These are phyloP conservation scores for Sarocladiaceae sp. DNA, from an alignment of 2,329 filamentous ascomycete species.

Conservation along the genomic window DNA sequence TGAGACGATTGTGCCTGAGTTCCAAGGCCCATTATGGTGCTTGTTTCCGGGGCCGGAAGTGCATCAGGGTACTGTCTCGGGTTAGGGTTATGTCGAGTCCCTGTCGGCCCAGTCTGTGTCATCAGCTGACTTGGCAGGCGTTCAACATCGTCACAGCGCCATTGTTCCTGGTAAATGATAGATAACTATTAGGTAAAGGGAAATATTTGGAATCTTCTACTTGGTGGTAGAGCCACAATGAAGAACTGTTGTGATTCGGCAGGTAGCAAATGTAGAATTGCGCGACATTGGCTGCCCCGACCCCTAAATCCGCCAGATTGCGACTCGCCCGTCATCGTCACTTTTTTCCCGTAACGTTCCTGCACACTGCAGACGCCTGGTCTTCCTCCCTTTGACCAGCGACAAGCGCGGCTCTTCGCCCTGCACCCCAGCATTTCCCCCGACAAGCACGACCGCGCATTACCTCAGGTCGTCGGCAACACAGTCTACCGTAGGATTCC, in stretches of 20 bases:
- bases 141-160: not conserved
- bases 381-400: not conserved
- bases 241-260: too few relatives aligned
- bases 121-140: constrained; percentile 1
- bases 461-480: not conserved
- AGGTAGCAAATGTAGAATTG: too few relatives aligned
- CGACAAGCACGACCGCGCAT: not conserved
- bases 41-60: too few relatives aligned
- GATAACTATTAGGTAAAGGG: constrained; percentile 3
- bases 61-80: too few relatives aligned
- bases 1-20: too few relatives aligned
- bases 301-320: not conserved
- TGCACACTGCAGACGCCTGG: not conserved
- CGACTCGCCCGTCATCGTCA: not conserved
- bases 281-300: not conserved
- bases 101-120: constrained; percentile 2
- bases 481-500: not conserved
- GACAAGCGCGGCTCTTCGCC: constrained; percentile 7
- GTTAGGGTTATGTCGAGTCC: too few relatives aligned
- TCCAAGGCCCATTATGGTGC: too few relatives aligned
- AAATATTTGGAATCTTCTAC: not conserved
- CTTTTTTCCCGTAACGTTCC: not conserved
- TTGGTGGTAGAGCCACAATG: too few relatives aligned
- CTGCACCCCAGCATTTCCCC: not conserved
- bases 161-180: not conserved